Base-by-base conservation (phyloP, 2,329 filamentous ascomycete genomes). In the Fusarium subtropicale region DNA sequence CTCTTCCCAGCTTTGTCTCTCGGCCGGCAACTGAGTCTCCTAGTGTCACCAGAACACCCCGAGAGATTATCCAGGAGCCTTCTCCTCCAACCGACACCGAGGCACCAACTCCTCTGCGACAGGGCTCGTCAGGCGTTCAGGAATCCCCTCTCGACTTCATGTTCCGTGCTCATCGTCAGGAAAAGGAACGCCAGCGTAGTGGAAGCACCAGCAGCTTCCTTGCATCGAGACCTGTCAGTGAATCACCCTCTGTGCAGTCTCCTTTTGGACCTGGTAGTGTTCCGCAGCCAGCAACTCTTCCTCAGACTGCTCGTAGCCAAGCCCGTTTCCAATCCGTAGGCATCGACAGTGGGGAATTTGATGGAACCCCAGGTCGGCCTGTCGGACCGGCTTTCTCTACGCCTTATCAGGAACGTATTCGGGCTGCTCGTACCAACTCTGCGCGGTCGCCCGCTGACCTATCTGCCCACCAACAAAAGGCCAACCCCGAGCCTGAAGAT, bases 111-210 rank as follows among this genome's bases (percentile, higher is more conserved):
- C 79, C 83, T 31, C 72, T 80, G 75, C 71, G 83, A 72, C 72
- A 78, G 76, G 68, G 80, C 72, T 62, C 78, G 57, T 64, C 74
- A 60, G 70, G 73, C 56, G 59, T 77, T 55, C 68, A 89, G 62
- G 88, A 92, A 65, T 97, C 94, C 13, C 94, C 94, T 1, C 84
- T 98, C 7, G 94, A 98, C 74, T 87, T 97, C 67, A 91, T 98
- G 76, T 98, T 98, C 83, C 91, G 91, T 65, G 94, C 93, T 34
- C 92, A 97, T 72, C 88, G 92, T 51, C 91, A 92, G 64, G 92
- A 96, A 78, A 91, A 89, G 76, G 89, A 90, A 55, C 84, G 86
- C 63, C 86, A 85, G 46, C 83, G 84, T 28, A 84, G 85, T 61
- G 83, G 84, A 22, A 88, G 85, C 69, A 83, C 84, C 18, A 79